Percentiles rank a stretch among this genome's conserved stretches.
Conservation (phyloP, 768 basidiomycete species). For the Omphalotus guepiniiformis region DNA sequence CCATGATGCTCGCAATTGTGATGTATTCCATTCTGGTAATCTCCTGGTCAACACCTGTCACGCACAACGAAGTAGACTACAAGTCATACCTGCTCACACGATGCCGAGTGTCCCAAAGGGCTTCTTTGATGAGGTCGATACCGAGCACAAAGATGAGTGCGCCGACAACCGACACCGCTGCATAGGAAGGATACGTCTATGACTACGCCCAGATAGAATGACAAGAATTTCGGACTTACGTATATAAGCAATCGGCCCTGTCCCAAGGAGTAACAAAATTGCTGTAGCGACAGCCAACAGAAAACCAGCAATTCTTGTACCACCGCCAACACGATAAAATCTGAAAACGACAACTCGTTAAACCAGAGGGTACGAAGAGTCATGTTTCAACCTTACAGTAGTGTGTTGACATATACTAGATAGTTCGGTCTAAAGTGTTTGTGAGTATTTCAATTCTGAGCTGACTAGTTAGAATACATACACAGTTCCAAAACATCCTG, state of each 20-base stretch:
- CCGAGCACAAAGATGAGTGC: constrained; percentile 93
- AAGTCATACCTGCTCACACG: constrained; percentile 68
- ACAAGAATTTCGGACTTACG: constrained; percentile 46
- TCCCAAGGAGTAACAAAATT: constrained; percentile 74
- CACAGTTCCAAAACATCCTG: constrained; percentile 80
- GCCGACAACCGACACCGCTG: constrained; percentile 88
- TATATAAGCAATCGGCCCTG: constrained; percentile 86
- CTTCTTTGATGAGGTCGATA: constrained; percentile 91
- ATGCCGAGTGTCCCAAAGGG: constrained; percentile 92
- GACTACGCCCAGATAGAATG: neutral
- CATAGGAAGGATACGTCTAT: neutral
- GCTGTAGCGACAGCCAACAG: constrained; percentile 76
- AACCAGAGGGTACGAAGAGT: neutral
- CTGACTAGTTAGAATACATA: constrained; percentile 32
- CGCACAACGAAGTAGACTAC: neutral
- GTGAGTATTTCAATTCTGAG: constrained; percentile 1
- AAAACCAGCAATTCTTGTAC: constrained; percentile 77
- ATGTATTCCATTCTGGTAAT: constrained; percentile 65
- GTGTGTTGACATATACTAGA: constrained; percentile 83
- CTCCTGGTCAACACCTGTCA: neutral
- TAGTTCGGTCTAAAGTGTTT: constrained; percentile 62
- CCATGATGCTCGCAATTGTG: constrained; percentile 81
- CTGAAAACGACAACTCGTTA: constrained; percentile 24
- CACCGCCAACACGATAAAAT: constrained; percentile 93
- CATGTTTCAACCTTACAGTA: constrained; percentile 45